Percentiles rank a stretch among this genome's conserved stretches.
These are phyloP conservation scores for Coemansia umbellata DNA, from an alignment of 192 early-diverging fungal species.

Conservation along the genomic window DNA sequence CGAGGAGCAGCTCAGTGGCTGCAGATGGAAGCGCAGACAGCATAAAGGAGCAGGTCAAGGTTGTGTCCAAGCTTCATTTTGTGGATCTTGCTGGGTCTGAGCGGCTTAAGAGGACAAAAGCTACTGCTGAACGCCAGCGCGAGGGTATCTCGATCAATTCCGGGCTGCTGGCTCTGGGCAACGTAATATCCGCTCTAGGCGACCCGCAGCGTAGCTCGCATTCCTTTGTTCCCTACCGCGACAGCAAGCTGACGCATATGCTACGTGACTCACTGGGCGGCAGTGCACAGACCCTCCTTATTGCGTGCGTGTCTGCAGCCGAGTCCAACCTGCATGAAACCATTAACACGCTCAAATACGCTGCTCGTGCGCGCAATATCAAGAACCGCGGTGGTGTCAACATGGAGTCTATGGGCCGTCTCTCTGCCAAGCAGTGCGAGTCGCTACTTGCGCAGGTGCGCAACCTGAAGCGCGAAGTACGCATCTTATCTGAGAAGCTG, in stretches of 20 bases:
- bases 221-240: slow-evolving; percentile 91
- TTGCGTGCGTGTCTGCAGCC: slow-evolving; percentile 89
- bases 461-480: slow-evolving; percentile 59
- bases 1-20: not conserved
- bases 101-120: slow-evolving; percentile 88
- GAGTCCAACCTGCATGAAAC: slow-evolving; percentile 86
- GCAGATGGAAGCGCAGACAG: slow-evolving; percentile 13
- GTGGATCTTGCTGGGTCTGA: slow-evolving; percentile 99
- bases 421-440: slow-evolving; percentile 64
- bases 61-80: slow-evolving; percentile 94
- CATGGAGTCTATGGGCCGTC: slow-evolving; percentile 51
- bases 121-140: slow-evolving; percentile 86
- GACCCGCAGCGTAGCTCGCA: slow-evolving; percentile 57
- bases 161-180: slow-evolving; percentile 92
- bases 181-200: slow-evolving; percentile 96
- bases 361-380: slow-evolving; percentile 94
- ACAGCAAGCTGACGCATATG: slow-evolving; percentile 94
- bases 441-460: slow-evolving; percentile 61
- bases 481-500: slow-evolving; percentile 23
- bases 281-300: slow-evolving; percentile 90
- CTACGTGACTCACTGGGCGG: slow-evolving; percentile 96
- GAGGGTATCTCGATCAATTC: slow-evolving; percentile 98
- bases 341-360: slow-evolving; percentile 94
- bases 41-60: slow-evolving; percentile 50
- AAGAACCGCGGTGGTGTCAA: slow-evolving; percentile 83